Percentiles rank a stretch among this genome's conserved stretches.
Evolutionary conservation across 331 rosid genomes (phyloP).

Genomic region (Stylosanthes scabra): DNA sequence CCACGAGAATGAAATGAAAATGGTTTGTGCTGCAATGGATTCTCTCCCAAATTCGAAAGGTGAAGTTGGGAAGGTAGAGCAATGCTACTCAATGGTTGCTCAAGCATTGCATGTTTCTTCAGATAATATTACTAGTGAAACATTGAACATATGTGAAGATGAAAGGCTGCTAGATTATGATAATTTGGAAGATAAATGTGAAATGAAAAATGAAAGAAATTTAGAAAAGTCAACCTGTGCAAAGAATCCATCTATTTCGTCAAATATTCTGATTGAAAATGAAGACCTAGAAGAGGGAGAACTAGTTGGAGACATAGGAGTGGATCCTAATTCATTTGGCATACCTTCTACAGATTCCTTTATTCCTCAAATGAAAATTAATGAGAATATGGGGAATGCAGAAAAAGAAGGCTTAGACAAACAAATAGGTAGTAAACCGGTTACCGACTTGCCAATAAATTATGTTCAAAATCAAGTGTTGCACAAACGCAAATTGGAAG

Average conservation of each 20-base stretch:
- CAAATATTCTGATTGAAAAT: slow-evolving; percentile 36
- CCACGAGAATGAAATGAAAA: slow-evolving; percentile 38
- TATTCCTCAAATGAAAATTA: slow-evolving; percentile 37
- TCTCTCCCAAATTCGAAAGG: slow-evolving; percentile 39
- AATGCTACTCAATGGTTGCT: slow-evolving; percentile 34
- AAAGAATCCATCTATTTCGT: slow-evolving; percentile 27
- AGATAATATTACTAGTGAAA: slow-evolving; percentile 31
- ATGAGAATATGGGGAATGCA: slow-evolving; percentile 28
- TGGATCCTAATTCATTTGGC: slow-evolving; percentile 43
- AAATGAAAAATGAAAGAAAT: slow-evolving; percentile 34
- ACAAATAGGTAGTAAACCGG: slow-evolving; percentile 17
- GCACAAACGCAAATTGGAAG: slow-evolving; percentile 33
- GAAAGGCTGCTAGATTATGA: slow-evolving; percentile 19
- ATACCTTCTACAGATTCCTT: slow-evolving; percentile 45
- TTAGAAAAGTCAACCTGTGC: slow-evolving; percentile 32
- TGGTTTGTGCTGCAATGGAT: slow-evolving; percentile 32
- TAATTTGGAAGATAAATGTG: slow-evolving; percentile 28
- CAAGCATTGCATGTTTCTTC: slow-evolving; percentile 31
- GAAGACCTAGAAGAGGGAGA: slow-evolving; percentile 87
- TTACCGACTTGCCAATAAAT: slow-evolving; percentile 20
- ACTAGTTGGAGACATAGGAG: slow-evolving; percentile 58
- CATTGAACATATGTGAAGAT: slow-evolving; percentile 25
- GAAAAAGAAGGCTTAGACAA: slow-evolving; percentile 40
- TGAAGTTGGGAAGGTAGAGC: slow-evolving; percentile 44
- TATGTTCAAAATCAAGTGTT: slow-evolving; percentile 40